These are phyloP conservation scores for Tylopilus cervinicoccineus DNA, from an alignment of 768 basidiomycete species.

Conservation along the genomic window DNA sequence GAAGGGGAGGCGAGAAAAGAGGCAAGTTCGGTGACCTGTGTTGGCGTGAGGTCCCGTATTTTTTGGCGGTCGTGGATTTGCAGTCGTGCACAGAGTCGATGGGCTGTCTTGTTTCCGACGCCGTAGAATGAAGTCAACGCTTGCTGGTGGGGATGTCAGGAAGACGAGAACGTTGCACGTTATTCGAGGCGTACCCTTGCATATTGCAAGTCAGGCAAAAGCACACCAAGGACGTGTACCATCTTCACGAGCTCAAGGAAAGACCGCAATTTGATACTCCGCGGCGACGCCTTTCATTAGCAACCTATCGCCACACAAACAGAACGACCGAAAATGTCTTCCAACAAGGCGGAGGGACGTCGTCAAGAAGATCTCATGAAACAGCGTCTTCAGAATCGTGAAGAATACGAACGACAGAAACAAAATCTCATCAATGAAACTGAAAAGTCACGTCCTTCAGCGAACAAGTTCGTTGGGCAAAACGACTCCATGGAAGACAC, in stretches of 20 bases:
- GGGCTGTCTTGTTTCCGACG: slow-evolving; percentile 69
- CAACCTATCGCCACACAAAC: slow-evolving; percentile 16
- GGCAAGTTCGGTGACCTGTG: slow-evolving; percentile 88
- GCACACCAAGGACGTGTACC: slow-evolving; percentile 87
- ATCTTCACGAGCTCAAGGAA: slow-evolving; percentile 33
- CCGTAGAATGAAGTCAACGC: slow-evolving; percentile 93
- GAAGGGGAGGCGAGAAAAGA: slow-evolving; percentile 90
- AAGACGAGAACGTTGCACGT: background rate
- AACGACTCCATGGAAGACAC: slow-evolving; percentile 93
- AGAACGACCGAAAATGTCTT: slow-evolving; percentile 50
- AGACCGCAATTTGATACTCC: slow-evolving; percentile 23
- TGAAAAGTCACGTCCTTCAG: slow-evolving; percentile 85
- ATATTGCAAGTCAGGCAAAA: slow-evolving; percentile 71
- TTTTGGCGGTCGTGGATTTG: slow-evolving; percentile 85
- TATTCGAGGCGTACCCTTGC: slow-evolving; percentile 55
- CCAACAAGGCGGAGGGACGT: slow-evolving; percentile 76
- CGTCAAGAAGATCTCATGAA: slow-evolving; percentile 84
- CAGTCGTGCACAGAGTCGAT: slow-evolving; percentile 84
- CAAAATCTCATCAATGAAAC: slow-evolving; percentile 82
- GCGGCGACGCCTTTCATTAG: slow-evolving; percentile 2
- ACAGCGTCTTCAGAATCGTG: slow-evolving; percentile 73
- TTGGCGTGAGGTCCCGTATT: slow-evolving; percentile 76
- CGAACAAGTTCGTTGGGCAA: slow-evolving; percentile 89
- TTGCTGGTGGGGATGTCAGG: slow-evolving; percentile 46
- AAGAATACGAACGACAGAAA: slow-evolving; percentile 80